Base-by-base conservation (phyloP, 139 green algal species). In the Desmodesmus armatus region DNA sequence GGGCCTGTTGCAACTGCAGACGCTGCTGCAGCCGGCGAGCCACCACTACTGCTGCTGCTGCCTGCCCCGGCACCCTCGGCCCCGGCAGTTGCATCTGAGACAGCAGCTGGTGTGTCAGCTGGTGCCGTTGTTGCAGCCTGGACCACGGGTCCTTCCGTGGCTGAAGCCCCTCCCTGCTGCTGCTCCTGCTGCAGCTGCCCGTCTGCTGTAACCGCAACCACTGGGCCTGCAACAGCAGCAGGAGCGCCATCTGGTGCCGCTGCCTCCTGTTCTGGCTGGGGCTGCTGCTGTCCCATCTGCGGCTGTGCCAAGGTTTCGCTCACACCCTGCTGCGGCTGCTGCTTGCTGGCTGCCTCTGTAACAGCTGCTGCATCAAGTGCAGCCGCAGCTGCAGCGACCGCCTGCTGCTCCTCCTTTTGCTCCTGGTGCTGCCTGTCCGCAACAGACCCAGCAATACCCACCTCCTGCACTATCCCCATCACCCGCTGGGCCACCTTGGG, bases 401-500 rank as follows among this genome's bases (percentile, higher is more conserved):
- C 23, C 49, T 88, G 76, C 31, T 37, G 53, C 60, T 78, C 41
- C n/a, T 33, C n/a, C 60, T 63, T 41, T 62, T n/a, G n/a, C n/a
- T n/a, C n/a, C n/a, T n/a, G 29, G 13, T 5, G 65, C 67, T 19
- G 17, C 67, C 25, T 79, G n/a, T n/a, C n/a, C n/a, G n/a, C n/a
- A n/a, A n/a, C n/a, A n/a, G n/a, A n/a, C n/a, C n/a, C 70, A n/a
- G 25, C 41, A 5, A 58, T 43, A 33, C 69, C 47, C 15, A 81
- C 74, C 15, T 80, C 81, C 13, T 62, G 21, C 69, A 87, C 53
- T 7, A 87, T 87, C 3, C 51, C 70, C 23, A 77, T 44, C 1
- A 79, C 81, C 19, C 81, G 69, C 39, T 40, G 37, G 7, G 81
- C 81, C 0, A 87, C 81, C n/a, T 77, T 72, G 3, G 53, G 51